Evolutionary conservation across 2,329 filamentous ascomycete species (phyloP).

Genomic region (Sporothrix sp.): DNA sequence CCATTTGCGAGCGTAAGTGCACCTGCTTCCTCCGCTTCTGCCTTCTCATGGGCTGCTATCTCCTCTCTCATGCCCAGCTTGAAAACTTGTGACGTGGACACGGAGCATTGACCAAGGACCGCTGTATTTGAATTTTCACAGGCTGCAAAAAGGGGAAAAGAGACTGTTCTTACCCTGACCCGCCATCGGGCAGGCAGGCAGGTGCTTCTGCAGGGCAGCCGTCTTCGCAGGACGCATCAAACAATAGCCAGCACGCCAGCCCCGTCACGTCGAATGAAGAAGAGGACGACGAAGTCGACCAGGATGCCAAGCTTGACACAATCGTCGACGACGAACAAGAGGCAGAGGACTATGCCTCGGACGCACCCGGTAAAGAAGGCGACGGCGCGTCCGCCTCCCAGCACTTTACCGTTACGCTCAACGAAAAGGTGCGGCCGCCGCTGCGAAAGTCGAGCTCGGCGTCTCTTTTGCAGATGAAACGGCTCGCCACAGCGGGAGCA

Average conservation of each 20-base stretch:
- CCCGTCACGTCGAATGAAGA: constrained; percentile 46
- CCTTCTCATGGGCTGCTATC: neutral
- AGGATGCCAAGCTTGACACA: constrained; percentile 36
- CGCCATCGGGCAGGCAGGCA: constrained; percentile 37
- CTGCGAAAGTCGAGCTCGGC: constrained; percentile 30
- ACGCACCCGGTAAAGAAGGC: constrained; percentile 15
- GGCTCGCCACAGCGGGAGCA: neutral
- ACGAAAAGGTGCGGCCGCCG: constrained; percentile 18
- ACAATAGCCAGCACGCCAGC: constrained; percentile 34
- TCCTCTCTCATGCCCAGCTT: no score
- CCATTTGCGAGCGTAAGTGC: constrained; percentile 65
- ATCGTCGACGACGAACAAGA: constrained; percentile 43
- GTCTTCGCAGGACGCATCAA: constrained; percentile 30
- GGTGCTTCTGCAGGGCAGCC: constrained; percentile 18
- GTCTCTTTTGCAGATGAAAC: constrained; percentile 30
- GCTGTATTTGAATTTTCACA: constrained; percentile 26
- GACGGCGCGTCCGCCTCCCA: neutral
- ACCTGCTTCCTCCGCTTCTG: neutral
- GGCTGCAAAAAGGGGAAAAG: constrained; percentile 87
- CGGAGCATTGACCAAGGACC: no score
- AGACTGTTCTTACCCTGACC: constrained; percentile 82
- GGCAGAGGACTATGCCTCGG: no score
- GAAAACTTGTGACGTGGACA: no score
- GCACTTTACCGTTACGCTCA: constrained; percentile 5
- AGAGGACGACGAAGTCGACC: constrained; percentile 40